phyloP scores from a whole-genome alignment of 257 asterid species.

The Fraxinus quadrangulata region DNA sequence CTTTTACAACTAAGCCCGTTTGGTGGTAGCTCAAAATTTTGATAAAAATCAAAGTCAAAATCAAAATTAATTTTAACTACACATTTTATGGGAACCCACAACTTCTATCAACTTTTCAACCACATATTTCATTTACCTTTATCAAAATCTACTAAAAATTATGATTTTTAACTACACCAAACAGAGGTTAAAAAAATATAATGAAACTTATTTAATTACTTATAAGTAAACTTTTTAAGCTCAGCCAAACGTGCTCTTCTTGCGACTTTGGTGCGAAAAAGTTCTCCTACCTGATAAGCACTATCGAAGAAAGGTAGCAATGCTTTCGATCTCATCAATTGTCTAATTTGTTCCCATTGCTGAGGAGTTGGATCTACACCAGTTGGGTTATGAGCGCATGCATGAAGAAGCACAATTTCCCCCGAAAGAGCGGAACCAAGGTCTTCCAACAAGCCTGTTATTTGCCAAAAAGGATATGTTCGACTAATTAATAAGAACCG shows the following conservation, averaged over 20 bases:
- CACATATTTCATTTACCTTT: no score
- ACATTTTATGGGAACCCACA: no score
- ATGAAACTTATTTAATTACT: not conserved
- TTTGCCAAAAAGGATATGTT: constrained; percentile 20
- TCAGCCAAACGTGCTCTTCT: not conserved
- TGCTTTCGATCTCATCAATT: constrained; percentile 76
- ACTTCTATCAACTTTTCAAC: no score
- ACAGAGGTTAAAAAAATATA: not conserved
- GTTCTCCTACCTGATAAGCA: constrained; percentile 81
- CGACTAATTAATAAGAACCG: constrained; percentile 1
- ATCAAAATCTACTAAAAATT: no score
- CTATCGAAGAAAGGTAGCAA: constrained; percentile 96
- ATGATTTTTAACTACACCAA: no score
- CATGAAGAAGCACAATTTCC: constrained; percentile 92
- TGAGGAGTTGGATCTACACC: constrained; percentile 96
- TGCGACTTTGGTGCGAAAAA: constrained; percentile 7
- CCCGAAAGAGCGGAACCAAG: constrained; percentile 95
- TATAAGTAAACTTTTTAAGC: not conserved
- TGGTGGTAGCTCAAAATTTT: no score
- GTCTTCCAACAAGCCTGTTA: constrained; percentile 89
- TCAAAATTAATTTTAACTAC: no score
- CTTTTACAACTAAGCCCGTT: not conserved
- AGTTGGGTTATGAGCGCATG: constrained; percentile 99
- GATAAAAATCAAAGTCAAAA: no score
- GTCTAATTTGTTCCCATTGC: constrained; percentile 94